Evolutionary conservation across 2,329 filamentous ascomycete species (phyloP), one percentile per base, ranked within the genome.

Genomic region (Sphaerostilbella broomeana): DNA sequence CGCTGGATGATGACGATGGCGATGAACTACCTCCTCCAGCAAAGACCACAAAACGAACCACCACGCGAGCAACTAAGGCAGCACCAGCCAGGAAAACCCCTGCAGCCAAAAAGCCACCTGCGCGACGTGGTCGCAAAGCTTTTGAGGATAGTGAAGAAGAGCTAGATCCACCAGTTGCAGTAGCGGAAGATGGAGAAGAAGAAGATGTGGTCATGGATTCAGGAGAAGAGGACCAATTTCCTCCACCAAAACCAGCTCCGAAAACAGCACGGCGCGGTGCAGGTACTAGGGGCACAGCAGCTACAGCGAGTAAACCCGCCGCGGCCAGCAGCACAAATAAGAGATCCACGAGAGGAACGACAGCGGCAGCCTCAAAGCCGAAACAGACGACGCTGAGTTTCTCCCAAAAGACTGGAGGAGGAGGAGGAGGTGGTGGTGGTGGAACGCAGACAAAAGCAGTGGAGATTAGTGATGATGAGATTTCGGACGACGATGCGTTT

Each of bases 381-480:
- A 56, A 54, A 29, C 61, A 68, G 43, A 57, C 60, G 11, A 59
- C 47, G 38, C 32, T 64, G 6, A 50, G 52, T 35, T 64, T 63
- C 29, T 57, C 65, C 11, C 62, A 63, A 36, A 52, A 72, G 47
- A n/a, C n/a, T n/a, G n/a, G n/a, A n/a, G n/a, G n/a, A n/a, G n/a
- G n/a, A n/a, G n/a, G n/a, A n/a, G n/a, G n/a, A n/a, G n/a, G n/a
- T n/a, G n/a, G n/a, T n/a, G n/a, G n/a, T n/a, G 55, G 58, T 45
- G 56, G 60, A 6, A 63, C 66, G 20, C 67, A 72, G 46, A 58
- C 68, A 22, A 64, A 69, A 25, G 64, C 67, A n/a, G 52, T 75
- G 12, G 75, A 80, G 51, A 72, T 81, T 38, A 81, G 77, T 45
- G 77, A 80, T 43, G 78, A 82, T 52, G 77, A 80, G 56, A 79